Percentiles rank a stretch among this genome's conserved stretches.
phyloP scores from a whole-genome alignment of 306 rosid genomes.

The Pyrus communis region DNA sequence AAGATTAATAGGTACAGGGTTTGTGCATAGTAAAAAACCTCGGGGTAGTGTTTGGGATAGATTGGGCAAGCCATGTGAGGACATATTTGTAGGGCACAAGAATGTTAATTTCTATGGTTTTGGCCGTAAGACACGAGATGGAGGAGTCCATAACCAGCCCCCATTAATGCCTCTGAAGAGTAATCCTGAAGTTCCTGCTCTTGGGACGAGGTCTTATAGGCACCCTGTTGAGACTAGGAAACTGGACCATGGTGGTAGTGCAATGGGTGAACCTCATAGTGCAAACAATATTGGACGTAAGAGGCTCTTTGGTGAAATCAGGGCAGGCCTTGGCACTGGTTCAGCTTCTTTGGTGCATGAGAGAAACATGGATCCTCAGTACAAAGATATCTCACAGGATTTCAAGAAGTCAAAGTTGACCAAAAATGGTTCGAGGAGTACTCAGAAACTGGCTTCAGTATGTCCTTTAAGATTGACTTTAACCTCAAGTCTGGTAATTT shows the following conservation, averaged over 20 bases:
- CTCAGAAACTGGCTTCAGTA: constrained; percentile 2
- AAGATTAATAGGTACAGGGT: not conserved
- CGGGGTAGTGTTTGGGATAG: constrained; percentile 27
- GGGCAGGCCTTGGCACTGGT: not conserved
- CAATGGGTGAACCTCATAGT: constrained; percentile 1
- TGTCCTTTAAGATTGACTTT: not conserved
- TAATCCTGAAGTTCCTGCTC: constrained; percentile 1
- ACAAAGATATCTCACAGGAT: constrained; percentile 1
- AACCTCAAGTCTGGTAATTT: not conserved
- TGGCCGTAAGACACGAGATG: not conserved
- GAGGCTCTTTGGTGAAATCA: constrained; percentile 22
- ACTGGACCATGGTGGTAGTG: not conserved
- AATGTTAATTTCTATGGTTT: not conserved
- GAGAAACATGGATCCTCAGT: not conserved
- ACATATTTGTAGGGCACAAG: not conserved
- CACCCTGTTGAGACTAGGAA: not conserved
- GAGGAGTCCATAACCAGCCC: not conserved
- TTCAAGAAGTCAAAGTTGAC: constrained; percentile 9
- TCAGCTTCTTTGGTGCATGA: constrained; percentile 6
- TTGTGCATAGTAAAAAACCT: not conserved
- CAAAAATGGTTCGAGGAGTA: not conserved
- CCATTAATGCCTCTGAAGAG: not conserved
- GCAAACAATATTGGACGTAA: constrained; percentile 6
- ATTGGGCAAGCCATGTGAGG: constrained; percentile 20
- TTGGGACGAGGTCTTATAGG: not conserved